Evolutionary conservation across 306 rosid species (phyloP).

Genomic region (Cucumis sativus): DNA sequence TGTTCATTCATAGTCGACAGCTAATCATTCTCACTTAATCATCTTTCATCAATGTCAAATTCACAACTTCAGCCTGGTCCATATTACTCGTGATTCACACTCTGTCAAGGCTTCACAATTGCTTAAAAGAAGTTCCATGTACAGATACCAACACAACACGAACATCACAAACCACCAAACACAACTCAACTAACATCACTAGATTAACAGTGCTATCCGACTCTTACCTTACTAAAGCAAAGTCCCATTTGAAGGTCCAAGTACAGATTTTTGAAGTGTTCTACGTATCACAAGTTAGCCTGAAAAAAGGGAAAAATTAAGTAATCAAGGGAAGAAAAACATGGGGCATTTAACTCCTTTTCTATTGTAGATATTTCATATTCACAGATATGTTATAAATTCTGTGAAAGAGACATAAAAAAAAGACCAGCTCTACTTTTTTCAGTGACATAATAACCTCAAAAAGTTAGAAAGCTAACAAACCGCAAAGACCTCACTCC

Average conservation of each 20-base stretch:
- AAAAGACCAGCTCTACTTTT: background rate
- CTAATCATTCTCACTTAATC: background rate
- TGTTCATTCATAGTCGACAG: background rate
- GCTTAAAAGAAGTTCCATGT: background rate
- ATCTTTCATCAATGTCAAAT: background rate
- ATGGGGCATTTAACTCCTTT: background rate
- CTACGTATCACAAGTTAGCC: background rate
- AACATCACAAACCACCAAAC: background rate
- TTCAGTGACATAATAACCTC: background rate
- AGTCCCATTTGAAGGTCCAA: constrained; percentile 51
- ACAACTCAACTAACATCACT: background rate
- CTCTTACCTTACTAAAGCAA: constrained; percentile 54
- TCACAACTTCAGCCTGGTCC: background rate
- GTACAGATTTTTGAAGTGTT: constrained; percentile 15
- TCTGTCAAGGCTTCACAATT: background rate
- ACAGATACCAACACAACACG: background rate
- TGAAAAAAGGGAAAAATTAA: background rate
- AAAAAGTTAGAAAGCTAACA: background rate
- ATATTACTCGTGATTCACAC: background rate
- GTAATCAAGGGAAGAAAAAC: background rate
- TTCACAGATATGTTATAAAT: background rate
- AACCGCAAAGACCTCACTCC: background rate
- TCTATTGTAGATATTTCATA: background rate
- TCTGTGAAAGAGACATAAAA: background rate
- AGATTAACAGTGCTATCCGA: background rate